Evolutionary conservation across 805 yeast genomes (phyloP), one percentile per base, ranked within the genome.

Genomic region (Ogataea methylovora): DNA sequence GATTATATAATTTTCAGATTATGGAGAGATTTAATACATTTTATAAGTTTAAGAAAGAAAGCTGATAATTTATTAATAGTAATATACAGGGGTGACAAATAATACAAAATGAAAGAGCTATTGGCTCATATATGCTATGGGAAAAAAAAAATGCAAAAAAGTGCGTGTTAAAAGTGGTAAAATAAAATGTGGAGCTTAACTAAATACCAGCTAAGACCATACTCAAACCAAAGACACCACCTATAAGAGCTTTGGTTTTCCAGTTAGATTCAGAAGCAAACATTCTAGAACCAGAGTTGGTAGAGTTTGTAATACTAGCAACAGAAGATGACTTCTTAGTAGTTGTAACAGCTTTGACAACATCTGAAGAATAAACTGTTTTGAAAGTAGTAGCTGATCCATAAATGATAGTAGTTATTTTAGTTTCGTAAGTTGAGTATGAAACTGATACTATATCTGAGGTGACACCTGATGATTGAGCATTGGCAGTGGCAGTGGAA

Each of bases 231-330:
- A 51, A 3, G 12, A 44, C 15, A 13, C 49, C 50, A 6, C 42
- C 45, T 8, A 51, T 32, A 1, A 49, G 27, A 7, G 44, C 41
- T 29, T 44, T 49, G 12, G 35, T 21, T 24, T 45, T 49, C 55
- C 52, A 49, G 18, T 28, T 28, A 11, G 42, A 33, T 13, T 36
- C 37, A 12, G 27, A 30, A 7, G 22, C 13, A 25, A 36, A 38
- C 8, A 35, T 18, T 24, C 30, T 34, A 20, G 22, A 13, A 17
- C 44, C 51, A 17, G 37, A 45, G 30, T 42, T 45, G 13, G 49
- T 43, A n/a, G 40, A 34, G 21, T 43, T 39, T 3, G 46, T 28
- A 9, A 36, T 35, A 2, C 46, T 32, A 2, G 44, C 44, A 5
- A 44, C 32, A 2, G 54, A 38, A 20, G 48, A 42, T 21, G 41